phyloP scores from a whole-genome alignment of 805 yeast genomes.

The Pichia scutulata region DNA sequence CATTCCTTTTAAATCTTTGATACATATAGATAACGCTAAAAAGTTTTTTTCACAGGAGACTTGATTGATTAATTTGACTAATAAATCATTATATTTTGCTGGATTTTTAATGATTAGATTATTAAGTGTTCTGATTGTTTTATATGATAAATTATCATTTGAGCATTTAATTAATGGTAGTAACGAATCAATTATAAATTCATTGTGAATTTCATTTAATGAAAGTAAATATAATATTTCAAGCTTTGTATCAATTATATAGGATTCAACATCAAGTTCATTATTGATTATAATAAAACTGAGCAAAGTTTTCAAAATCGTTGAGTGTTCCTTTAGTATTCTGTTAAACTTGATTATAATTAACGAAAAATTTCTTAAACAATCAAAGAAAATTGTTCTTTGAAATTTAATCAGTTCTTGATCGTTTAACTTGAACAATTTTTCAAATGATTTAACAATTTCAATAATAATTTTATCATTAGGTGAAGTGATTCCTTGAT shows the following conservation, averaged over 20 bases:
- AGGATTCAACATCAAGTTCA: constrained; percentile 62
- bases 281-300: neutral
- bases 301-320: neutral
- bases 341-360: constrained; percentile 2
- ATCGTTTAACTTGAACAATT: neutral
- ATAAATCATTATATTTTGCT: neutral
- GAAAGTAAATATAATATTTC: constrained; percentile 82
- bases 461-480: neutral
- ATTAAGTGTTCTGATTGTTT: constrained; percentile 85
- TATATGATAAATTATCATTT: constrained; percentile 40
- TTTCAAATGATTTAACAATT: neutral
- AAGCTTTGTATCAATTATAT: constrained; percentile 81
- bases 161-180: neutral
- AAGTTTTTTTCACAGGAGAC: constrained; percentile 1
- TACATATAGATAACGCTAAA: neutral
- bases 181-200: neutral
- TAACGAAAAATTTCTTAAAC: constrained; percentile 6
- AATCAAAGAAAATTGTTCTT: constrained; percentile 1
- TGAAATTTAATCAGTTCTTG: neutral
- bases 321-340: neutral
- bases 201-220: neutral
- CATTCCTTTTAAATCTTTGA: neutral
- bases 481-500: neutral
- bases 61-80: neutral
- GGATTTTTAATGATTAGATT: constrained; percentile 65